Evolutionary conservation across 495 filamentous ascomycete genomes (phyloP).

Genomic region (Platismatia glauca): DNA sequence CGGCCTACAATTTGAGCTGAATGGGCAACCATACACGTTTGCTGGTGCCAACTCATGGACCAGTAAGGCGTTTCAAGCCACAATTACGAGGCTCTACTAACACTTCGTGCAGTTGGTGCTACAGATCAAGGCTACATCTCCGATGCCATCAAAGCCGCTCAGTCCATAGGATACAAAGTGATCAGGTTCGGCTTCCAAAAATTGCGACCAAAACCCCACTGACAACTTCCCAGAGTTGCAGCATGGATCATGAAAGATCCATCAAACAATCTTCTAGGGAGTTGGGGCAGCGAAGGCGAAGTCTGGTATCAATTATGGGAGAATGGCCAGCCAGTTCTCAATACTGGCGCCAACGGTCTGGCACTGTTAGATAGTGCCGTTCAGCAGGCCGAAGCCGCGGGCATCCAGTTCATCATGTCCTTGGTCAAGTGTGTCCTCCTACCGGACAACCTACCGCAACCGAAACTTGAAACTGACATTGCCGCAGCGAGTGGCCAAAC

Average conservation of each 20-base stretch:
- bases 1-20: background rate
- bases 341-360: conserved; percentile 56
- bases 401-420: conserved; percentile 53
- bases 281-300: conserved; percentile 28
- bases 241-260: conserved; percentile 15
- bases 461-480: conserved; percentile 16
- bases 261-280: background rate
- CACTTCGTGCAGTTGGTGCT: background rate
- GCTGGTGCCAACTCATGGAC: conserved; percentile 9
- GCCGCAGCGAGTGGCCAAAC: conserved; percentile 21
- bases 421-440: conserved; percentile 2
- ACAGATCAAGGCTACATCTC: conserved; percentile 2
- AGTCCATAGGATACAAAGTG: background rate
- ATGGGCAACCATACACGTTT: conserved; percentile 13
- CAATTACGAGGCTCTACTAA: background rate
- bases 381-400: conserved; percentile 42
- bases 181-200: background rate
- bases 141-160: background rate
- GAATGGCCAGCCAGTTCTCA: conserved; percentile 48
- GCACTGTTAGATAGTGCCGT: conserved; percentile 59
- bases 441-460: too few relatives aligned
- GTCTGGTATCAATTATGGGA: conserved; percentile 55
- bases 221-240: background rate
- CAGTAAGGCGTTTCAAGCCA: background rate
- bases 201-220: background rate